These are phyloP conservation scores for Pelargonium citronellum DNA, from an alignment of 441 rosid species.

Conservation along the genomic window DNA sequence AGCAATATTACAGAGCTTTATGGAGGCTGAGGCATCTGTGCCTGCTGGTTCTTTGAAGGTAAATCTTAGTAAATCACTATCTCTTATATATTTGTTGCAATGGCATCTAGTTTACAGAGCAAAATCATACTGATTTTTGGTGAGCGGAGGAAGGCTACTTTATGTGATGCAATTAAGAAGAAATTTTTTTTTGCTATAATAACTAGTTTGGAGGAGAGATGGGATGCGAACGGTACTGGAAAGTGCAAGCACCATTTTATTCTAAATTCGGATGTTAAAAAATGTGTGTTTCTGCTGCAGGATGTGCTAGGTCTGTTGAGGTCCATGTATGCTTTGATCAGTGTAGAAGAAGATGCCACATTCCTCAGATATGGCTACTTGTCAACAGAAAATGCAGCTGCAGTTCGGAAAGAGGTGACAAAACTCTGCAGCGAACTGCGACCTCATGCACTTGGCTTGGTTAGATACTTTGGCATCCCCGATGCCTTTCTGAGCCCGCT, in stretches of 20 bases:
- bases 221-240: too few relatives aligned
- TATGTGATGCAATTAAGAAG: too few relatives aligned
- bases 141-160: too few relatives aligned
- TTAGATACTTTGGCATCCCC: conserved; percentile 72
- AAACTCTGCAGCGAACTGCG: conserved; percentile 66
- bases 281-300: conserved; percentile 32
- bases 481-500: conserved; percentile 71
- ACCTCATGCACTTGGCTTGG: conserved; percentile 74
- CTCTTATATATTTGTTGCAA: conserved; percentile 2
- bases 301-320: conserved; percentile 50
- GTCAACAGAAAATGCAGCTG: conserved; percentile 46
- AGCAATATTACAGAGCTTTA: conserved; percentile 50
- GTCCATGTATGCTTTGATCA: conserved; percentile 58
- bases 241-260: neutral
- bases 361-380: conserved; percentile 70
- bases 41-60: conserved; percentile 60
- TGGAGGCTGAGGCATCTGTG: conserved; percentile 51
- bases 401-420: conserved; percentile 59
- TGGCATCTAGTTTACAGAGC: neutral
- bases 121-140: too few relatives aligned
- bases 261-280: neutral
- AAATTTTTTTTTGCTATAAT: neutral
- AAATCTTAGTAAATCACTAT: conserved; percentile 12
- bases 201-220: too few relatives aligned
- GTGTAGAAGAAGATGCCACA: conserved; percentile 72